phyloP scores from a whole-genome alignment of 2,329 filamentous ascomycete genomes.

The Colletotrichum camelliae region DNA sequence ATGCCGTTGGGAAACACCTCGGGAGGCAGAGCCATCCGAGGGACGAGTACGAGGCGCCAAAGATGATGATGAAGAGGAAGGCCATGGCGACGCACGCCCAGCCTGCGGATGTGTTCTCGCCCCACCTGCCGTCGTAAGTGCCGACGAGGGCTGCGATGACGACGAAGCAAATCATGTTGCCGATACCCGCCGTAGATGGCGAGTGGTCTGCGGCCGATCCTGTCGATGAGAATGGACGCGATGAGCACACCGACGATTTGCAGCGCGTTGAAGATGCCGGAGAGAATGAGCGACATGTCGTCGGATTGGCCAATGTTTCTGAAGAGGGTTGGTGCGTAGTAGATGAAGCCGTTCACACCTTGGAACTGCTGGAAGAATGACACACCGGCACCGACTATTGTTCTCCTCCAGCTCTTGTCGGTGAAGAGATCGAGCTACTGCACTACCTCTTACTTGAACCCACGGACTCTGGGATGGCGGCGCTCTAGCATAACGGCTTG shows the following conservation, averaged over 20 bases:
- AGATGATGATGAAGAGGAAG: constrained; percentile 34
- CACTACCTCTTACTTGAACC: constrained; percentile 47
- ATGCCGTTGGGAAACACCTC: neutral
- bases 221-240: constrained; percentile 44
- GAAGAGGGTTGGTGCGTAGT: constrained; percentile 33
- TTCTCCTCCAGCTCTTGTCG: constrained; percentile 46
- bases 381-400: constrained; percentile 38
- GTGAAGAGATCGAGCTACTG: constrained; percentile 54
- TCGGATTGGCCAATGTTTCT: constrained; percentile 29
- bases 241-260: constrained; percentile 34
- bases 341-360: constrained; percentile 22
- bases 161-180: constrained; percentile 20
- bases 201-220: constrained; percentile 39
- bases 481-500: constrained; percentile 43
- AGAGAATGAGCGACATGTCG: constrained; percentile 35
- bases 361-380: constrained; percentile 28
- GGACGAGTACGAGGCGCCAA: constrained; percentile 30
- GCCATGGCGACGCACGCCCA: constrained; percentile 15
- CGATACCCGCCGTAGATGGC: constrained; percentile 33
- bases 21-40: neutral
- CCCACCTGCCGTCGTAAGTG: neutral
- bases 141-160: constrained; percentile 1
- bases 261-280: constrained; percentile 38
- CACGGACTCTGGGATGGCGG: constrained; percentile 37
- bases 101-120: neutral